These are phyloP conservation scores for Capsicum chinense DNA, from an alignment of 257 asterid genomes.

Conservation along the genomic window DNA sequence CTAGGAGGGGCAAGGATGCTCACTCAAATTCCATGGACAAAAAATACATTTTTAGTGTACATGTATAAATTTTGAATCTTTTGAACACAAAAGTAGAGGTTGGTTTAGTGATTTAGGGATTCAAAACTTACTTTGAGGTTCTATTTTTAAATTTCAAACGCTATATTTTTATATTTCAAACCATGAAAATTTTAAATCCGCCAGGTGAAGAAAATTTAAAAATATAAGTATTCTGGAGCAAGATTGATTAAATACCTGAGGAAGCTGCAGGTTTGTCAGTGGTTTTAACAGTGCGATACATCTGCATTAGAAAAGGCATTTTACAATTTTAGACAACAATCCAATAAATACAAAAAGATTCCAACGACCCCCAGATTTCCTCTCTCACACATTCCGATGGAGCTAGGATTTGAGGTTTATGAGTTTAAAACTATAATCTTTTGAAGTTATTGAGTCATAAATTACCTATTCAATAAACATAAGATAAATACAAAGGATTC, in stretches of 20 bases:
- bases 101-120: too few species aligned
- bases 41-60: too few species aligned
- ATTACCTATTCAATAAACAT: not conserved
- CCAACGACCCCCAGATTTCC: not conserved
- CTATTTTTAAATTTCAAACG: too few species aligned
- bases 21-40: too few species aligned
- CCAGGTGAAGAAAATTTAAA: too few species aligned
- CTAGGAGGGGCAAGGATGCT: too few species aligned
- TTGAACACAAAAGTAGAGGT: too few species aligned
- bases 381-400: not conserved
- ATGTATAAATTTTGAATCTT: too few species aligned
- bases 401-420: not conserved
- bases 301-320: slow-evolving; percentile 59
- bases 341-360: not conserved
- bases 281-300: slow-evolving; percentile 91
- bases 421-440: not conserved
- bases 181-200: too few species aligned
- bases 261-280: slow-evolving; percentile 78
- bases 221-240: too few species aligned
- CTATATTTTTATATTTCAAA: too few species aligned
- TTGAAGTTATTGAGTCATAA: not conserved
- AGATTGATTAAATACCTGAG: slow-evolving; percentile 50
- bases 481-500: not conserved
- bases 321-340: slow-evolving; percentile 22
- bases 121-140: too few species aligned